phyloP scores from a whole-genome alignment of 768 basidiomycete genomes.

The Boletus fagicola region DNA sequence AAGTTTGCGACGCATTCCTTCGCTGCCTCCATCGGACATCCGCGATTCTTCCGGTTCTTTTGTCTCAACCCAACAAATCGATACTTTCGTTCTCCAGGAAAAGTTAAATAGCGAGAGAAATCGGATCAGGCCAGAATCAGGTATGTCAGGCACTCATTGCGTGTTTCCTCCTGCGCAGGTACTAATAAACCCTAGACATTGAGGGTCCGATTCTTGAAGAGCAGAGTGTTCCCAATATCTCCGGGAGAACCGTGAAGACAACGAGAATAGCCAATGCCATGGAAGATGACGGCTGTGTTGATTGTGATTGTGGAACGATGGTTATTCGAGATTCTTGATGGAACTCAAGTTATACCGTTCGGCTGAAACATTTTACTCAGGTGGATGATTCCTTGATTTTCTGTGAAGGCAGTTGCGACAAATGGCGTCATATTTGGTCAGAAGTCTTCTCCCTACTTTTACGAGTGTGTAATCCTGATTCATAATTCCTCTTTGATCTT shows the following conservation, averaged over 20 bases:
- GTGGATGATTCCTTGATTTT: conserved; percentile 53
- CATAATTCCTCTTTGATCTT: background rate
- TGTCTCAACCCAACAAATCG: conserved; percentile 30
- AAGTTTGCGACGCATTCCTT: conserved; percentile 8
- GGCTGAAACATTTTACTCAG: conserved; percentile 33
- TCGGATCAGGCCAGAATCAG: conserved; percentile 33
- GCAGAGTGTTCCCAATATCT: background rate
- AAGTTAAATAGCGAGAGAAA: conserved; percentile 18
- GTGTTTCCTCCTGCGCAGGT: background rate
- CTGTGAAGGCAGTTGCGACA: conserved; percentile 71
- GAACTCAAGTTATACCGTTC: background rate
- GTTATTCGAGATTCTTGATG: conserved; percentile 33
- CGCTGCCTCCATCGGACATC: conserved; percentile 32
- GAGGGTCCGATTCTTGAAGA: conserved; percentile 31
- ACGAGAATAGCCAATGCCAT: conserved; percentile 11
- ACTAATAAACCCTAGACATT: conserved; percentile 24
- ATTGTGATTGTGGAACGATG: conserved; percentile 69
- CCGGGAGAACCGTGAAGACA: background rate
- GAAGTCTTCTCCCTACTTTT: conserved; percentile 16
- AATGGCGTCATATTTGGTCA: conserved; percentile 78
- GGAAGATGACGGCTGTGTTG: conserved; percentile 41
- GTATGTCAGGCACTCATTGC: conserved; percentile 46
- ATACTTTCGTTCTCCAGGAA: conserved; percentile 42
- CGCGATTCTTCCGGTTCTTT: conserved; percentile 15
- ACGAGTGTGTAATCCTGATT: background rate